A percentile compares a stretch with the other conserved stretches of the same genome.
These are phyloP conservation scores for Pelargonium myrrhifolium DNA, from an alignment of 441 rosid species.

Conservation along the genomic window DNA sequence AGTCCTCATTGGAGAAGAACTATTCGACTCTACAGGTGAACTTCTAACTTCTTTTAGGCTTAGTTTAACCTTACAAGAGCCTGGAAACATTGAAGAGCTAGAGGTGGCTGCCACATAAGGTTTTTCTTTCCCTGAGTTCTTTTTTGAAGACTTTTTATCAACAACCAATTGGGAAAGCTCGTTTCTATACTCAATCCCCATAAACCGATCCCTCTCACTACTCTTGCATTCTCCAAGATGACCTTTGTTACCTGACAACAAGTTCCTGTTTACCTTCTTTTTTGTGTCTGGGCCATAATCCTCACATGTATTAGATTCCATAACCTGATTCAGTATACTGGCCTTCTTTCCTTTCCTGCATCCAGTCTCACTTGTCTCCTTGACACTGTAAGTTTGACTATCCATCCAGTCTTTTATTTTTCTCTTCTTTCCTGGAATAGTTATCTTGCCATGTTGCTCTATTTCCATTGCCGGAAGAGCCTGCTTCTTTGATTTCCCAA, in stretches of 20 bases:
- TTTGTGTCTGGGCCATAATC: constrained; percentile 1
- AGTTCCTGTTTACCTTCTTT: neutral
- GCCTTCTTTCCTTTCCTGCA: constrained; percentile 8
- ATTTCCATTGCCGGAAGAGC: neutral
- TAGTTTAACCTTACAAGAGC: constrained; percentile 8
- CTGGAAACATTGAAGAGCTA: constrained; percentile 5
- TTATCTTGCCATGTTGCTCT: constrained; percentile 3
- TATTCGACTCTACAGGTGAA: constrained; percentile 1
- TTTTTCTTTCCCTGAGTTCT: neutral
- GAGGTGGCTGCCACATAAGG: constrained; percentile 9
- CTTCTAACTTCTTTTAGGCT: constrained; percentile 4
- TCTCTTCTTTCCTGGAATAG: constrained; percentile 9
- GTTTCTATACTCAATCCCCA: neutral
- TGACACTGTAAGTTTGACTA: constrained; percentile 1
- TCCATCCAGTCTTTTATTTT: constrained; percentile 3
- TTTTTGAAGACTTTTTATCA: constrained; percentile 3
- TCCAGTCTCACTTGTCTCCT: constrained; percentile 3
- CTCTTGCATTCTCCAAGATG: neutral
- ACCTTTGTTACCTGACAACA: constrained; percentile 5
- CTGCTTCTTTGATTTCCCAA: constrained; percentile 6
- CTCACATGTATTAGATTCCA: constrained; percentile 5
- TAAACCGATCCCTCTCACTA: neutral
- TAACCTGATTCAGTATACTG: neutral
- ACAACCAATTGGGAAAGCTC: neutral
- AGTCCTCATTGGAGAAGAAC: constrained; percentile 2